Conservation (phyloP, 805 yeast genomes). For the Saccharomycopsis sp. region DNA sequence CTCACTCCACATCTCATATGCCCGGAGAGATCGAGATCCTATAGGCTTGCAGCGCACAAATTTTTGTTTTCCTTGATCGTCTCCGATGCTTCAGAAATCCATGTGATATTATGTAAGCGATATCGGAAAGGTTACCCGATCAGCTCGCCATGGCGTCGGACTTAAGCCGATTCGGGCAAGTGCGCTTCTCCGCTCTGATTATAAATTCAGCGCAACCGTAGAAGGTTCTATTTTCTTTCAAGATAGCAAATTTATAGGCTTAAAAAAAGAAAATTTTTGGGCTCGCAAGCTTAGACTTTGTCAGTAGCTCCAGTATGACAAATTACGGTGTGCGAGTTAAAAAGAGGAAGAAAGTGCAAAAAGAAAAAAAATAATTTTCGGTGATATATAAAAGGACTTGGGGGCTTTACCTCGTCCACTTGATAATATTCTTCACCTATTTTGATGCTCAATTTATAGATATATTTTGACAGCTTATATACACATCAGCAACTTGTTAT, state of each 20-base stretch:
- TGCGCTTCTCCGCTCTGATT: neutral
- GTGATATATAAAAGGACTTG: neutral
- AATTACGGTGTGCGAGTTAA: neutral
- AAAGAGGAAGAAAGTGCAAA: no score
- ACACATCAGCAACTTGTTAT: neutral
- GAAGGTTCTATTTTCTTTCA: neutral
- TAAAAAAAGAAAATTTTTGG: neutral
- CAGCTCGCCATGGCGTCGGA: neutral
- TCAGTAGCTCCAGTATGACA: neutral
- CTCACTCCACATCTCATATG: no score
- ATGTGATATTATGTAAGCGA: neutral
- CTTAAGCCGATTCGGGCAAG: neutral
- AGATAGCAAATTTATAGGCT: neutral
- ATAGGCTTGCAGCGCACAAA: no score
- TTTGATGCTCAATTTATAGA: neutral
- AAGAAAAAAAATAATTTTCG: no score
- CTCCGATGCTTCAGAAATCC: neutral
- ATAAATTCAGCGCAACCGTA: neutral
- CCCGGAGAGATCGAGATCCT: no score
- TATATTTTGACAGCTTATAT: neutral
- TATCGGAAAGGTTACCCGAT: neutral
- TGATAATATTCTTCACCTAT: neutral
- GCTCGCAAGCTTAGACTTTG: no score
- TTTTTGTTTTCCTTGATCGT: neutral
- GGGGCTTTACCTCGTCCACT: neutral